Evolutionary conservation across 2,329 filamentous ascomycete species (phyloP), one percentile per base, ranked within the genome.

Genomic region (Volutella citrinella): DNA sequence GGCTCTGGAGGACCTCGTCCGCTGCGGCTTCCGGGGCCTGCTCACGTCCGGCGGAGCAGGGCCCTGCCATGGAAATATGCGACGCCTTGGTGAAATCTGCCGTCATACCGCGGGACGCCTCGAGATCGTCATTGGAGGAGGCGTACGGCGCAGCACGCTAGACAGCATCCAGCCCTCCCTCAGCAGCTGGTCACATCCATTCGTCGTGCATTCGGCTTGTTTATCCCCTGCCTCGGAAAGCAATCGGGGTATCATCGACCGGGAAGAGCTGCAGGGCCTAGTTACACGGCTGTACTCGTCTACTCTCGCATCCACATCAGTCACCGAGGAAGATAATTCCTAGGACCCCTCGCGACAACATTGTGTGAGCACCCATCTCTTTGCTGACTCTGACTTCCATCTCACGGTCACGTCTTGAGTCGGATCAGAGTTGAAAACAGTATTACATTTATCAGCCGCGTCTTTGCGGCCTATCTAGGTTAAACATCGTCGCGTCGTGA

Each of bases 31-130:
- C 43, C 54, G 60, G 3, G 72, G 63, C 10, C 48, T 79, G 11
- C 56, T 80, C 38, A 79, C 75, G 2, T 70, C 74, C 0, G 76
- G 75, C 7, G 75, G 75, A 4, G 38, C 49, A 2, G 68, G 70
- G 2, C 46, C 51, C 24, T 68, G 66, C 4, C 39, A 51, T 10
- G 58, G 57, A 5, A 71, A 78, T 37, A 18, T 63, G 11, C 46
- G 45, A 3, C 48, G 42, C 12, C 49, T 79, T 25, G 47, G 44
- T 12, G 38, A 29, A 5, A 58, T 78, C 17, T 57, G 65, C 5
- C 32, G 37, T 3, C 46, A 38, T 15, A 54, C 54, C 2, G 44
- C 32, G 2, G 45, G 43, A 0, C 39, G 45, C 13, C 47, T 76
- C 3, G 65, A 78, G 49, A 54, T 78, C 27, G 63, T 78, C 11